Evolutionary conservation across 371 early-diverging fungal genomes (phyloP), one percentile per base, ranked within the genome.

Genomic region (Rhizoclosmatium hyalinum): DNA sequence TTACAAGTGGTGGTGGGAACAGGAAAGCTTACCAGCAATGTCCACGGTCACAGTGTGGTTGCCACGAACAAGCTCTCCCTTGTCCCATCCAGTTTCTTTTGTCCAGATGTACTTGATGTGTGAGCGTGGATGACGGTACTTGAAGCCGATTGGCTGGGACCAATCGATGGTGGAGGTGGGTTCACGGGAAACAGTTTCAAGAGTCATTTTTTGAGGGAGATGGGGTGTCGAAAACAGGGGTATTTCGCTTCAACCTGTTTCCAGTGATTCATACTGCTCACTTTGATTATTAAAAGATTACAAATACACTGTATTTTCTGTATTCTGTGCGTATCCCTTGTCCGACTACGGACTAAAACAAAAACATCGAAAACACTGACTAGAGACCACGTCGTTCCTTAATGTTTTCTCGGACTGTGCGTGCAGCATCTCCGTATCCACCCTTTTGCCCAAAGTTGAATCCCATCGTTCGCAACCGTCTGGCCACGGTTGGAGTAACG

Each of bases 81-180:
- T 65, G 76, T 90, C 88, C 92, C 92, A 93, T 32, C 80, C 72
- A 39, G 89, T 90, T 47, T 84, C 81, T 42, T 81, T 84, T 19
- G 57, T 68, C 75, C 67, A 67, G 14, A 85, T 87, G 79, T 91
- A 91, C 70, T 84, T 87, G 75, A 90, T 83, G 78, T 88, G 87
- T 12, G 90, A 88, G 68, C 91, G 90, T 41, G 91, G 88, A 50
- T 86, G 86, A 62, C 89, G 79, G 75, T 88, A 91, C 73, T 87
- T 85, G 84, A 93, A 93, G 12, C 91, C 91, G 65, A 93, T 85
- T 12, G 69, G 69, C 75, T 85, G 88, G 61, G 77, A 72, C 88
- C 91, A 93, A 85, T 93, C 88, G 80, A 93, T 80, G 65, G 75
- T 44, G 53, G 72, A 3, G 3, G 73, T 68, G 3, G 77, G 66